A percentile compares a stretch with the other conserved stretches of the same genome.
Evolutionary conservation across 192 early-diverging fungal species (phyloP).

Genomic region (Obelidium mucronatum): DNA sequence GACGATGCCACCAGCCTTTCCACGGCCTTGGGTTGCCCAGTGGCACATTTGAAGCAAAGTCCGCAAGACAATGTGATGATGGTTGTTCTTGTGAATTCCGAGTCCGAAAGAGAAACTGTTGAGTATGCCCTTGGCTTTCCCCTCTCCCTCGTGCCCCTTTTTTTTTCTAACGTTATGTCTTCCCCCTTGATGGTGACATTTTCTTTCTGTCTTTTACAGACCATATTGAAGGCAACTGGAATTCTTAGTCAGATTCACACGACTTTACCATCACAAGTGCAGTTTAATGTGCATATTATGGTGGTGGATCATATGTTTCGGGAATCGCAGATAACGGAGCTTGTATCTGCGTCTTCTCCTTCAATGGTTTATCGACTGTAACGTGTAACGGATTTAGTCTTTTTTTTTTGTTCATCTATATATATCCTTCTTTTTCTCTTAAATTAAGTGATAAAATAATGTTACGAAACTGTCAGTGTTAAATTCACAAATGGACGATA

Average conservation of each 20-base stretch:
- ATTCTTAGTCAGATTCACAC: background rate
- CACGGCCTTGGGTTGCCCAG: background rate
- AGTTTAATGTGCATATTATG: constrained; percentile 14
- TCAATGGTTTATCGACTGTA: no score
- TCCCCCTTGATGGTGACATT: background rate
- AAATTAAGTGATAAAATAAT: no score
- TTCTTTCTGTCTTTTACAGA: background rate
- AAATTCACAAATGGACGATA: no score
- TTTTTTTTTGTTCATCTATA: no score
- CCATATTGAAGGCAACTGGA: background rate
- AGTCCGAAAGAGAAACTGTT: constrained; percentile 13
- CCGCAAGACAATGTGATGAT: constrained; percentile 4
- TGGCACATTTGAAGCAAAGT: background rate
- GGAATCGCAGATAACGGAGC: no score
- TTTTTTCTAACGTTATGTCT: background rate
- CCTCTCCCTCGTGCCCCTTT: background rate
- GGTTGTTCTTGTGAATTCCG: constrained; percentile 2
- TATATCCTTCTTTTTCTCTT: no score
- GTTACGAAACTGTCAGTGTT: no score
- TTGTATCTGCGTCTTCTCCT: no score
- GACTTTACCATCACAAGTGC: background rate
- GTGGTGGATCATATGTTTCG: no score
- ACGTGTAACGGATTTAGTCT: no score
- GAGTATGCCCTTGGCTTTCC: background rate
- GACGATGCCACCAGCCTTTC: background rate